phyloP scores from a whole-genome alignment of 2,329 filamentous ascomycete species.

The Pseudocercospora crystallina region DNA sequence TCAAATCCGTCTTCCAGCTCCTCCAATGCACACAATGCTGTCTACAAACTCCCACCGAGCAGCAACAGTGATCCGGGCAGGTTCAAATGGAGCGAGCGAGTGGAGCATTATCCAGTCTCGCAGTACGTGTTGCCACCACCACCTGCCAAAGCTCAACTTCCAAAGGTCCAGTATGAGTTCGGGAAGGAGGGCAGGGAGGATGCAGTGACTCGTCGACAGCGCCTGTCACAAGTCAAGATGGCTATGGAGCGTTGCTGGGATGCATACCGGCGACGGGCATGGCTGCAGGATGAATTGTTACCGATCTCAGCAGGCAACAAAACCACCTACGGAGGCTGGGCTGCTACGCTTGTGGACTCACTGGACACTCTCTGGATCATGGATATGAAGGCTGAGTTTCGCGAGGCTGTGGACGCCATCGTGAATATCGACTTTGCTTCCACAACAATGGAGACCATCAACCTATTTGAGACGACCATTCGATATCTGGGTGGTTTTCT shows the following conservation, averaged over 20 bases:
- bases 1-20: neutral
- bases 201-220: constrained; percentile 11
- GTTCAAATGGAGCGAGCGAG: constrained; percentile 17
- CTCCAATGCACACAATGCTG: neutral
- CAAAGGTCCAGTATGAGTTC: constrained; percentile 16
- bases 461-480: constrained; percentile 71
- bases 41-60: neutral
- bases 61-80: neutral
- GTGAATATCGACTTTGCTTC: constrained; percentile 62
- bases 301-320: constrained; percentile 63
- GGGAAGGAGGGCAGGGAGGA: constrained; percentile 1
- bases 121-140: constrained; percentile 10
- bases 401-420: constrained; percentile 60
- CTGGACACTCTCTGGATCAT: constrained; percentile 73
- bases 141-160: constrained; percentile 4
- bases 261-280: constrained; percentile 76
- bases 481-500: constrained; percentile 69
- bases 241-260: constrained; percentile 78
- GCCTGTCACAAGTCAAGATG: constrained; percentile 57
- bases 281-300: constrained; percentile 79
- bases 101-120: constrained; percentile 16
- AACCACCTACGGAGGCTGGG: constrained; percentile 88
- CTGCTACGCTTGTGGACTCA: constrained; percentile 79
- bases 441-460: constrained; percentile 54
- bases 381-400: constrained; percentile 65